phyloP scores from a whole-genome alignment of 306 rosid species.

The Aeschynomene evenia region DNA sequence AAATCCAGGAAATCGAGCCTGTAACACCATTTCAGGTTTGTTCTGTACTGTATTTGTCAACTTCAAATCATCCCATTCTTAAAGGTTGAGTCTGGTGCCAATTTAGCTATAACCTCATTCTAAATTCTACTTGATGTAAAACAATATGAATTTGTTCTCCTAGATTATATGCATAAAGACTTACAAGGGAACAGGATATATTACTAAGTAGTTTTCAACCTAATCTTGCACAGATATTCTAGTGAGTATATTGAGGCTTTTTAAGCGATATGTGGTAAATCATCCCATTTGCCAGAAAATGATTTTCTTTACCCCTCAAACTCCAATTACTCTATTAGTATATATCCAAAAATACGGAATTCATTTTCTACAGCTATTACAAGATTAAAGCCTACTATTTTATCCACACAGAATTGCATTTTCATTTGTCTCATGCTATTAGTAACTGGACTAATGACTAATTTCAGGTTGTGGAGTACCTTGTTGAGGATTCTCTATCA shows the following conservation, averaged over 20 bases:
- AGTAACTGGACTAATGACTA: neutral
- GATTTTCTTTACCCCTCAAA: neutral
- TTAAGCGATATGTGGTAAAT: neutral
- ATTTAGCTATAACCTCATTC: neutral
- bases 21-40: slow-evolving; percentile 60
- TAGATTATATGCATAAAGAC: neutral
- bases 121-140: slow-evolving; percentile 2
- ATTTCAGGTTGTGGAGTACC: slow-evolving; percentile 66
- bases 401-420: neutral
- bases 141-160: neutral
- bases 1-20: slow-evolving; percentile 52
- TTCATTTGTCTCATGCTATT: neutral
- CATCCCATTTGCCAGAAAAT: neutral
- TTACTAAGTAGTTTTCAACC: neutral
- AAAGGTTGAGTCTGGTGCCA: neutral
- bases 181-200: neutral
- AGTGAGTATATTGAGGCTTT: neutral
- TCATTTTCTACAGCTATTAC: slow-evolving; percentile 3
- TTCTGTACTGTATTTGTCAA: neutral
- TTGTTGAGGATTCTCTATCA: slow-evolving; percentile 46
- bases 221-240: neutral
- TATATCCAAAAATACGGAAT: neutral
- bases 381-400: slow-evolving; percentile 7
- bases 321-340: neutral
- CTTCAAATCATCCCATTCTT: neutral